Conservation (phyloP, 2,329 filamentous ascomycete species). For the Epichloe uncinata region DNA sequence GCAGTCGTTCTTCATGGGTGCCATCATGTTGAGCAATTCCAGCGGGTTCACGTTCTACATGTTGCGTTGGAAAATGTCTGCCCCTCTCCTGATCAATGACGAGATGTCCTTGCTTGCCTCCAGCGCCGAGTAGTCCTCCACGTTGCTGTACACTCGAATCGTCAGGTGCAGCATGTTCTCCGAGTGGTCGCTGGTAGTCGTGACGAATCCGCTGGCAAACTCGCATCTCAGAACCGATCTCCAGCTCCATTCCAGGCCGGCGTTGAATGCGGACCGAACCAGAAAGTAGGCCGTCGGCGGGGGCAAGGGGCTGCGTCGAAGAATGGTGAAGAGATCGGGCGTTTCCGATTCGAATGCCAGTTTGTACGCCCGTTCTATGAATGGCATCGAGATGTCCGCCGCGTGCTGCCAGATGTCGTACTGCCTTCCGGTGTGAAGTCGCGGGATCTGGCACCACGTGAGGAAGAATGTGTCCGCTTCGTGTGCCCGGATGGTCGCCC, state of each 20-base stretch:
- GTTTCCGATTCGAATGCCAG: background rate
- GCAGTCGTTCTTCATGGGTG: background rate
- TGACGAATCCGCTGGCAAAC: background rate
- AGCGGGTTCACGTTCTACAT: background rate
- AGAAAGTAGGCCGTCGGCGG: background rate
- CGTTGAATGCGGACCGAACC: background rate
- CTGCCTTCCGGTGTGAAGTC: background rate
- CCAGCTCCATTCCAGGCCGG: background rate
- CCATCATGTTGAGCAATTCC: background rate
- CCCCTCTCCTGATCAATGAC: background rate
- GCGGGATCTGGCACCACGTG: background rate
- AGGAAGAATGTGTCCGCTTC: background rate
- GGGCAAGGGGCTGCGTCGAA: background rate
- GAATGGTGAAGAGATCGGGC: background rate
- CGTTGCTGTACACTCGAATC: background rate
- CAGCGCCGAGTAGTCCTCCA: background rate
- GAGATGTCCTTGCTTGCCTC: background rate
- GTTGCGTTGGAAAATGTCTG: background rate
- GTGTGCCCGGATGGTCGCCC: background rate
- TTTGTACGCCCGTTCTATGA: background rate
- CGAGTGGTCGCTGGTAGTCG: rapidly evolving
- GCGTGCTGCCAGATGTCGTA: background rate
- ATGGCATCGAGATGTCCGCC: background rate
- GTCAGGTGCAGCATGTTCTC: background rate
- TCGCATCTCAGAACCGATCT: background rate